A percentile compares a stretch with the other conserved stretches of the same genome.
Conservation (phyloP, 2,329 filamentous ascomycete genomes). For the Sclerotinia trifoliorum region DNA sequence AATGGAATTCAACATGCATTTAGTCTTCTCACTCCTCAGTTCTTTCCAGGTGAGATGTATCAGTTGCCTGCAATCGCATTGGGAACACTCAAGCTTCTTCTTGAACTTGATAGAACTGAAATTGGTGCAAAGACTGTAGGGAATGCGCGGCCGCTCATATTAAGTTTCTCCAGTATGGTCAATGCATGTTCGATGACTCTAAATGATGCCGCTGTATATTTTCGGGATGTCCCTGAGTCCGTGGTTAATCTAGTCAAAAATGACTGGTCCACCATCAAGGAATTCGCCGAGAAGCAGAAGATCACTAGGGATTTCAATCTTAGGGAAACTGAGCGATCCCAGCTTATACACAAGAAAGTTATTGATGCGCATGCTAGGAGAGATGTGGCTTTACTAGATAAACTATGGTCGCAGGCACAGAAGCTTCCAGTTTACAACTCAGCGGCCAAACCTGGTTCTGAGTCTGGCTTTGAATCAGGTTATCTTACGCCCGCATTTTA, state of each 20-base stretch:
- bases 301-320: not conserved
- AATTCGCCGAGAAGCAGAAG: conserved; percentile 10
- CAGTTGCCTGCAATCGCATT: conserved; percentile 33
- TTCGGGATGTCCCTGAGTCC: not conserved
- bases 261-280: conserved; percentile 27
- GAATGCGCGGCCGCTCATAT: conserved; percentile 3
- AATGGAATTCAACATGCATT: conserved; percentile 30
- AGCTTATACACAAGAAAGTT: conserved; percentile 27
- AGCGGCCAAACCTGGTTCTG: not conserved
- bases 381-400: conserved; percentile 31
- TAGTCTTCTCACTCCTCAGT: conserved; percentile 29
- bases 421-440: conserved; percentile 29
- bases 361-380: conserved; percentile 30
- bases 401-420: conserved; percentile 33
- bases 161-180: conserved; percentile 1
- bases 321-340: not conserved
- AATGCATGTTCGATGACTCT: conserved; percentile 7
- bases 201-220: conserved; percentile 7
- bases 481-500: conserved; percentile 40
- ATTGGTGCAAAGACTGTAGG: not conserved
- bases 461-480: conserved; percentile 19
- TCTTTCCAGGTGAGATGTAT: conserved; percentile 23
- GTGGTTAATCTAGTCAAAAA: conserved; percentile 29
- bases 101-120: conserved; percentile 15
- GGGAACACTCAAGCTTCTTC: conserved; percentile 35